phyloP scores from a whole-genome alignment of 73 alveolate species.

The Stentor roeselii region DNA sequence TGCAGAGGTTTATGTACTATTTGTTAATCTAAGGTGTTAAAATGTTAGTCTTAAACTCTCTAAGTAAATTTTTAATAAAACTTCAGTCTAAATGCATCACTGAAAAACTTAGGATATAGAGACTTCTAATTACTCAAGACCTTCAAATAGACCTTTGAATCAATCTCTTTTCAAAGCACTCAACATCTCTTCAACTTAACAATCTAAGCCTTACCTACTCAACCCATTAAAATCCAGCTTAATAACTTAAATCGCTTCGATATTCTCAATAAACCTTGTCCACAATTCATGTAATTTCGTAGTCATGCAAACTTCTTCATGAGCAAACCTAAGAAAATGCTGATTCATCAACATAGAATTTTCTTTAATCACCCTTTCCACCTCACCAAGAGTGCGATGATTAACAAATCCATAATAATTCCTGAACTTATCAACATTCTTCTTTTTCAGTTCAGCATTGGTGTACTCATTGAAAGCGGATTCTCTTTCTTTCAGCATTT shows the following conservation, averaged over 20 bases:
- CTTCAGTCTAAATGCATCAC: too few species aligned
- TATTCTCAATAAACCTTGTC: neutral
- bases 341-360: neutral
- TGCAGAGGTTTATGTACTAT: too few species aligned
- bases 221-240: too few species aligned
- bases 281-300: neutral
- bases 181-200: too few species aligned
- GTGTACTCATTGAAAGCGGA: neutral
- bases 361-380: neutral
- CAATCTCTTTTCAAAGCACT: too few species aligned
- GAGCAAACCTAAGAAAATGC: neutral
- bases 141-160: too few species aligned
- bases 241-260: neutral
- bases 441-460: neutral
- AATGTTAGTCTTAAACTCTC: too few species aligned
- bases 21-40: too few species aligned
- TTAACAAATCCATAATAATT: neutral
- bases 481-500: constrained; percentile 2
- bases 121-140: too few species aligned
- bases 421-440: neutral
- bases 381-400: neutral
- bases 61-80: too few species aligned
- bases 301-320: neutral
- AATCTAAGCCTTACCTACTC: too few species aligned
- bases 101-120: too few species aligned